These are phyloP conservation scores for Termitomyces sp. DNA, from an alignment of 768 basidiomycete species.

Conservation along the genomic window DNA sequence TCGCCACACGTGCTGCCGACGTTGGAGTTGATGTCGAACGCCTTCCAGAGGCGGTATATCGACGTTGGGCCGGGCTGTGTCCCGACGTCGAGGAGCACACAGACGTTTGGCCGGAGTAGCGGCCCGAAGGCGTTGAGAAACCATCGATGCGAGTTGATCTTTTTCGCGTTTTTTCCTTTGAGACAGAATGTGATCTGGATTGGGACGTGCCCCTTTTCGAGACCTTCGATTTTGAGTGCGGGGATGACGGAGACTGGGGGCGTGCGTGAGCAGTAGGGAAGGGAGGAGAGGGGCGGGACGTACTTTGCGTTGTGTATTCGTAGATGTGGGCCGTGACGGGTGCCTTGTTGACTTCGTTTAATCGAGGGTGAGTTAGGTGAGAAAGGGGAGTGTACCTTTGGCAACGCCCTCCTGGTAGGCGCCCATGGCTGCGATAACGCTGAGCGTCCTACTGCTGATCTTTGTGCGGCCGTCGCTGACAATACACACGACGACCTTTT, in stretches of 20 bases:
- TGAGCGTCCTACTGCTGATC: constrained; percentile 79
- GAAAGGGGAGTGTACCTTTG: constrained; percentile 36
- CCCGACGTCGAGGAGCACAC: constrained; percentile 83
- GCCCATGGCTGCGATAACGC: constrained; percentile 89
- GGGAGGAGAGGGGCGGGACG: background rate
- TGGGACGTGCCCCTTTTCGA: constrained; percentile 77
- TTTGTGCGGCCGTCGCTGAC: constrained; percentile 83
- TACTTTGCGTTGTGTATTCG: constrained; percentile 84
- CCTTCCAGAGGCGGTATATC: constrained; percentile 93
- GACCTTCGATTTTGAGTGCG: constrained; percentile 73
- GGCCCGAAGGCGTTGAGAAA: constrained; percentile 90
- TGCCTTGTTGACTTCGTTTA: constrained; percentile 70
- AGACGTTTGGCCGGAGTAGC: constrained; percentile 85
- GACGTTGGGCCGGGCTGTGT: constrained; percentile 80
- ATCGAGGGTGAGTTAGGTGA: rapidly evolving
- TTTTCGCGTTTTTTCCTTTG: constrained; percentile 92
- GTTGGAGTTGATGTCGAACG: constrained; percentile 88
- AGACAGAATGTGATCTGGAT: constrained; percentile 91
- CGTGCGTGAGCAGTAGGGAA: rapidly evolving
- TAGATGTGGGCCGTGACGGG: constrained; percentile 88
- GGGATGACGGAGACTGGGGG: constrained; percentile 60
- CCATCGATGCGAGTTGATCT: constrained; percentile 94
- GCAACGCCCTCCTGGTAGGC: constrained; percentile 93
- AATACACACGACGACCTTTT: constrained; percentile 93
- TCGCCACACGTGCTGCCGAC: constrained; percentile 95